Percentiles rank a stretch among this genome's conserved stretches.
Conservation (phyloP, 108 stramenopile genomes). For the Parietichytrium sp. region DNA sequence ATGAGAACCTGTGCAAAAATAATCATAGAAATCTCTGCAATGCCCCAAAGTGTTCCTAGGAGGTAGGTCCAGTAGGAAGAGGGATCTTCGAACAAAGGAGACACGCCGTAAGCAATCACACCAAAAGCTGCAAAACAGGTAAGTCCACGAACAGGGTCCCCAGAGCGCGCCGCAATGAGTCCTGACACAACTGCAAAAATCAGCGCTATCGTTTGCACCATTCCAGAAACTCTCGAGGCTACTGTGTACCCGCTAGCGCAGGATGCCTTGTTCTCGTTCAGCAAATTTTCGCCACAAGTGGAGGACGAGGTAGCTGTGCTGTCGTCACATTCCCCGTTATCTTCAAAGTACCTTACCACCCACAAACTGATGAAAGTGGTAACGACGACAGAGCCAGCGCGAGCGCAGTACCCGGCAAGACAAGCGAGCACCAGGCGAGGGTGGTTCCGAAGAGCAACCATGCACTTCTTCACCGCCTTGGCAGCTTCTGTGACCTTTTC, state of each 20-base stretch:
- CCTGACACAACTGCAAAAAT: not conserved
- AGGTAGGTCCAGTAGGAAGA: not conserved
- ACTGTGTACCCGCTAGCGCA: not conserved
- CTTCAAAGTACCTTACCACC: not conserved
- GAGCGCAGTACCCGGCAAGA: not conserved
- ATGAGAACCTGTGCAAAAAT: not conserved
- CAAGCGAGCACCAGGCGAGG: not conserved
- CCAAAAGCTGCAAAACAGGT: not conserved
- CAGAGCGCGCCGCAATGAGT: not conserved
- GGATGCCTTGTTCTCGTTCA: not conserved
- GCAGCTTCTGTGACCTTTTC: not conserved
- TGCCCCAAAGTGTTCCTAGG: not conserved
- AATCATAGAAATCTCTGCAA: not conserved
- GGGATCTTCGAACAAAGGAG: not conserved
- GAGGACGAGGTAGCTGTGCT: not conserved
- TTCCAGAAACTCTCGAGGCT: slow-evolving; percentile 8
- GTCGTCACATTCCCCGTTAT: not conserved
- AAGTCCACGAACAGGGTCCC: not conserved
- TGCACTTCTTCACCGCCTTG: not conserved
- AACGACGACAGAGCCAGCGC: not conserved
- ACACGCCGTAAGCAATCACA: not conserved
- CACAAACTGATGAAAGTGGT: not conserved
- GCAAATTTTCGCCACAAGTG: not conserved
- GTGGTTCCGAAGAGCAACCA: not conserved
- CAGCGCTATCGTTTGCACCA: not conserved